Percentiles rank a stretch among this genome's conserved stretches.
These are phyloP conservation scores for Bryoglossum gracile DNA, from an alignment of 495 filamentous ascomycete species.

Conservation along the genomic window DNA sequence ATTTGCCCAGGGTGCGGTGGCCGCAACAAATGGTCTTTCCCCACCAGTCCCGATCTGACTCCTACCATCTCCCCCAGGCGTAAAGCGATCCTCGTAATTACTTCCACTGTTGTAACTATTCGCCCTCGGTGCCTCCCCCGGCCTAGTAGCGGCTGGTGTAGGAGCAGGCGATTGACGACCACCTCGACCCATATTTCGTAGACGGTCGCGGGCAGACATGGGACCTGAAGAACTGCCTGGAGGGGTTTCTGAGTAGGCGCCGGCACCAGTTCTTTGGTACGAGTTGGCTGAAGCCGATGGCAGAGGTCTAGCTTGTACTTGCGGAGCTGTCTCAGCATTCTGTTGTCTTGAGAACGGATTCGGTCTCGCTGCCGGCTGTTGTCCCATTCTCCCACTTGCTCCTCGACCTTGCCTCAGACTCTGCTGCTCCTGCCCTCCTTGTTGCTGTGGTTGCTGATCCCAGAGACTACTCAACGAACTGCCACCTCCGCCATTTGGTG, in stretches of 20 bases:
- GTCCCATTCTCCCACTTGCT: constrained; percentile 18
- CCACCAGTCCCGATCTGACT: constrained; percentile 12
- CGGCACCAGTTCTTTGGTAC: constrained; percentile 47
- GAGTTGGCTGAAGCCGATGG: constrained; percentile 67
- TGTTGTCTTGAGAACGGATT: constrained; percentile 26
- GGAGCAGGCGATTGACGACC: constrained; percentile 28
- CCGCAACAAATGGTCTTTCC: constrained; percentile 39
- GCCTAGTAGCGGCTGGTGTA: constrained; percentile 32
- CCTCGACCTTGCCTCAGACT: constrained; percentile 47
- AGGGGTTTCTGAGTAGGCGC: constrained; percentile 30
- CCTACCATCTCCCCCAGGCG: constrained; percentile 29
- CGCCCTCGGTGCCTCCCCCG: constrained; percentile 18
- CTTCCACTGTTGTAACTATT: constrained; percentile 26
- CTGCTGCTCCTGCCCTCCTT: constrained; percentile 34
- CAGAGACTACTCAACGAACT: constrained; percentile 67
- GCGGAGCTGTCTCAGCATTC: constrained; percentile 25
- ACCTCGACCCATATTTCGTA: constrained; percentile 60
- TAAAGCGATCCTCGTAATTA: constrained; percentile 40
- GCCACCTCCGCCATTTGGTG: constrained; percentile 26
- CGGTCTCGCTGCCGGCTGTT: constrained; percentile 17
- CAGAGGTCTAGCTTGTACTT: constrained; percentile 48
- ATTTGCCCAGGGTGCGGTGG: constrained; percentile 40
- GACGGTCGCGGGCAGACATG: constrained; percentile 52
- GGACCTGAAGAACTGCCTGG: constrained; percentile 21
- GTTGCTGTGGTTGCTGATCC: constrained; percentile 50